A percentile compares a stretch with the other conserved stretches of the same genome.
Conservation (phyloP, 768 basidiomycete species). For the Suillus ampliporus region DNA sequence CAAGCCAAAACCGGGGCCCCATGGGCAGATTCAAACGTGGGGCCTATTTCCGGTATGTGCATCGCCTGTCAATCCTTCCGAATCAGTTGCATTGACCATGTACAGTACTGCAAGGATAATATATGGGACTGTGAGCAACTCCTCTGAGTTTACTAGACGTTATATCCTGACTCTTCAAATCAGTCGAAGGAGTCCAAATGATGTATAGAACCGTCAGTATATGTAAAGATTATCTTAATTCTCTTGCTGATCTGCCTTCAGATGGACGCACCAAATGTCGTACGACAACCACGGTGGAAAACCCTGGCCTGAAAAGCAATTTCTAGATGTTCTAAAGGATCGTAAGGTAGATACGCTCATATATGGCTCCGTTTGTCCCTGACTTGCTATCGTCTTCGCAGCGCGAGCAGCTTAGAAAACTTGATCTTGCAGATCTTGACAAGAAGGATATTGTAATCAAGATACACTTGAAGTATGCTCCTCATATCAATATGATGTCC, state of each 20-base stretch:
- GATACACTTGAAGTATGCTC: constrained; percentile 20
- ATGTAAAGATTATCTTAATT: constrained; percentile 2
- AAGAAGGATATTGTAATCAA: constrained; percentile 25
- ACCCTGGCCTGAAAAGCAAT: constrained; percentile 30
- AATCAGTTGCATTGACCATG: constrained; percentile 2
- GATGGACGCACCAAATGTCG: constrained; percentile 25
- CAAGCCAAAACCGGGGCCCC: constrained; percentile 23
- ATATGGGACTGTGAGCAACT: constrained; percentile 22
- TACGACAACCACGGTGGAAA: constrained; percentile 13
- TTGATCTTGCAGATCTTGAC: constrained; percentile 26
- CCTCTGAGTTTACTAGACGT: neutral
- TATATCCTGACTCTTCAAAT: constrained; percentile 16
- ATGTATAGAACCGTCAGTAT: constrained; percentile 13
- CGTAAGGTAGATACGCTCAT: constrained; percentile 25
- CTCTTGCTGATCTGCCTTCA: constrained; percentile 12
- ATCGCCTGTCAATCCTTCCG: neutral
- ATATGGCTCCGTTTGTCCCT: neutral
- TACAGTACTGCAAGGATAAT: constrained; percentile 25
- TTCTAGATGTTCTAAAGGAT: constrained; percentile 30
- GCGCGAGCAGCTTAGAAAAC: constrained; percentile 26
- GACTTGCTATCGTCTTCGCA: constrained; percentile 14
- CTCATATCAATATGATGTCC: constrained; percentile 19
- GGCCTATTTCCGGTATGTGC: constrained; percentile 31
- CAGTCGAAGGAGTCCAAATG: constrained; percentile 16
- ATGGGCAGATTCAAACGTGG: constrained; percentile 39